These are phyloP conservation scores for Umbelopsis sp. DNA, from an alignment of 192 early-diverging fungal species.

Conservation along the genomic window DNA sequence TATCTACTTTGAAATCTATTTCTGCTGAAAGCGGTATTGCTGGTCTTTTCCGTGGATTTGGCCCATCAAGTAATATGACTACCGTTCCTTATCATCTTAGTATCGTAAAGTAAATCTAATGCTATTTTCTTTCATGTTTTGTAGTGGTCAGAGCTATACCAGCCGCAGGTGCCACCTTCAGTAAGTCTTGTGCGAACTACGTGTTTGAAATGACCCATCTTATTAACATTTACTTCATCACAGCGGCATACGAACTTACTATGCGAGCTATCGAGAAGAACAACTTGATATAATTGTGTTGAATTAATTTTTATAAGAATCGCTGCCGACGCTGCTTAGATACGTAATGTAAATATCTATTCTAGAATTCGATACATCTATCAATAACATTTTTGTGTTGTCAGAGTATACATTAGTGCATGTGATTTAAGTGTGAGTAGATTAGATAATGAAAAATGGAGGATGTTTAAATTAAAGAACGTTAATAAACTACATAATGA, in stretches of 20 bases:
- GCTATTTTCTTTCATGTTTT: constrained; percentile 40
- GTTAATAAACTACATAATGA: not conserved
- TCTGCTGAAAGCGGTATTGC: constrained; percentile 55
- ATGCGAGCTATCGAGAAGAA: constrained; percentile 40
- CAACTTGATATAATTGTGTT: not conserved
- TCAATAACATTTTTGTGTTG: not conserved
- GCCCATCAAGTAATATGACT: constrained; percentile 35
- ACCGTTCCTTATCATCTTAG: not conserved
- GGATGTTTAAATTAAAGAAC: not conserved
- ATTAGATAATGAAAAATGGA: not conserved
- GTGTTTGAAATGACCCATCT: not conserved
- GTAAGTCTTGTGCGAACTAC: not conserved
- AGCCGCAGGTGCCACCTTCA: constrained; percentile 79
- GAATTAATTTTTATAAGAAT: not conserved
- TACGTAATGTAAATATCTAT: constrained; percentile 6
- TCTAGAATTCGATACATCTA: not conserved
- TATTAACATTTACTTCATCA: not conserved
- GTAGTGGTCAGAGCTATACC: constrained; percentile 45
- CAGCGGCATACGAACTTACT: constrained; percentile 67
- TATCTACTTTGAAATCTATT: constrained; percentile 51
- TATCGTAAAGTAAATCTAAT: not conserved
- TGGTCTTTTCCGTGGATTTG: constrained; percentile 70
- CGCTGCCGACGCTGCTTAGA: not conserved
- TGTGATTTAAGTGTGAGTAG: not conserved
- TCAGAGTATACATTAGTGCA: not conserved